phyloP scores from a whole-genome alignment of 768 basidiomycete species.

The Podaxis sp. region DNA sequence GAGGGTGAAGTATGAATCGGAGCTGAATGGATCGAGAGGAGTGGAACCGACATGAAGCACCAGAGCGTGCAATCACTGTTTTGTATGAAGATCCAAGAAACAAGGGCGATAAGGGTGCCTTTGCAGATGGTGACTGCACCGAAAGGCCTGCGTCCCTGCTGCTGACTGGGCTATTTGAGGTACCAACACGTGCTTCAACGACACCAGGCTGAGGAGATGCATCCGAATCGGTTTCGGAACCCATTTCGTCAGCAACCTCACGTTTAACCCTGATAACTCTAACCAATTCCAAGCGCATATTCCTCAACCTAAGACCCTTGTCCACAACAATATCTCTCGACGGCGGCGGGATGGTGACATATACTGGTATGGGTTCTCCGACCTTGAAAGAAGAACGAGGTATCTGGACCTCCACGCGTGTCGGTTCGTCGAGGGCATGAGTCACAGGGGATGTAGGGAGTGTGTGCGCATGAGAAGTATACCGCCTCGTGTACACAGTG shows the following conservation, averaged over 20 bases:
- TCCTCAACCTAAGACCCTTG: constrained; percentile 73
- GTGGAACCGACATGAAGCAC: constrained; percentile 91
- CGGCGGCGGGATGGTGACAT: constrained; percentile 80
- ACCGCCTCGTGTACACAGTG: constrained; percentile 72
- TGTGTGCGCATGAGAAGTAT: constrained; percentile 60
- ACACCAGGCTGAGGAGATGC: constrained; percentile 20
- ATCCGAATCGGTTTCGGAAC: constrained; percentile 32
- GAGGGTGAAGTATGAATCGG: constrained; percentile 78
- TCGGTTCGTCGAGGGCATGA: constrained; percentile 58
- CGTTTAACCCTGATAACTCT: constrained; percentile 59
- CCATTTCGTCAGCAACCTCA: constrained; percentile 40
- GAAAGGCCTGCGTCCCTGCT: constrained; percentile 15
- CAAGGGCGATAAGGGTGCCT: constrained; percentile 37
- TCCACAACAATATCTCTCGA: constrained; percentile 63
- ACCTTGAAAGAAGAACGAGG: constrained; percentile 70
- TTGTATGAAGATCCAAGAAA: constrained; percentile 44
- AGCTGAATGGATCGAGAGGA: constrained; percentile 69
- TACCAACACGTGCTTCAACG: constrained; percentile 14
- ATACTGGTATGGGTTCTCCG: constrained; percentile 76
- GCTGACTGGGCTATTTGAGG: constrained; percentile 9
- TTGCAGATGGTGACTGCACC: constrained; percentile 33
- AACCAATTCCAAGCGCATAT: constrained; percentile 78
- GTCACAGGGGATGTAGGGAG: constrained; percentile 63
- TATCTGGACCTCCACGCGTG: constrained; percentile 66
- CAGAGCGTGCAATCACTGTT: constrained; percentile 75